Conservation (phyloP, 164 flowering plant genomes). For the Magnolia kwangsiensis region DNA sequence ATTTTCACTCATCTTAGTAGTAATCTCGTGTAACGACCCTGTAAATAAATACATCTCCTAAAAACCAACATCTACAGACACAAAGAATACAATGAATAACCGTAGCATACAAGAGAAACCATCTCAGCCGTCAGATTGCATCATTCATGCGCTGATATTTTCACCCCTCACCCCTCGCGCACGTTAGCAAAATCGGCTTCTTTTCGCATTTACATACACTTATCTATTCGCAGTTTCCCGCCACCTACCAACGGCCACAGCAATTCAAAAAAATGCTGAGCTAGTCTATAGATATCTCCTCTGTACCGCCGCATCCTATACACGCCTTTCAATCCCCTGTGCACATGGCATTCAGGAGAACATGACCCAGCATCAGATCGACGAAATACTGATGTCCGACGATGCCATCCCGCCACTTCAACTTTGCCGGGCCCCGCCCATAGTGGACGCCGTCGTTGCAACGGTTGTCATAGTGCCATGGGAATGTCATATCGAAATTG, state of each 20-base stretch:
- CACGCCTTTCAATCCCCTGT: constrained; percentile 19
- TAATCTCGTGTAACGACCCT: too few species aligned
- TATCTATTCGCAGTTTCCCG: not conserved
- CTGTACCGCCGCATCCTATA: not conserved
- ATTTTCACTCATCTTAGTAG: too few species aligned
- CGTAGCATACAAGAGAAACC: not conserved
- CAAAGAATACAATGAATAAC: not conserved
- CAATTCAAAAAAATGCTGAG: not conserved
- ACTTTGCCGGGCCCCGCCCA: constrained; percentile 77
- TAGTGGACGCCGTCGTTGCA: constrained; percentile 98
- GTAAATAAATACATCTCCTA: not conserved
- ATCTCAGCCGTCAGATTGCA: not conserved
- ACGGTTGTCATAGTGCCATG: constrained; percentile 90
- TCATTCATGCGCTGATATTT: not conserved
- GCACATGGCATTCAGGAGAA: constrained; percentile 68
- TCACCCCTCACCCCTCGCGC: not conserved
- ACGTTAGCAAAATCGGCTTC: not conserved
- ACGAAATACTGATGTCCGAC: constrained; percentile 96
- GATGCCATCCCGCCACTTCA: constrained; percentile 81
- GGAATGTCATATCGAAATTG: constrained; percentile 77
- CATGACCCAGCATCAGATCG: constrained; percentile 85
- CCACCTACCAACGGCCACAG: not conserved
- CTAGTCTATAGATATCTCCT: not conserved
- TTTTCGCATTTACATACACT: not conserved
- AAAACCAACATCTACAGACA: not conserved